Base-by-base conservation (phyloP, 331 rosid genomes). In the Pyracantha coccinea region DNA sequence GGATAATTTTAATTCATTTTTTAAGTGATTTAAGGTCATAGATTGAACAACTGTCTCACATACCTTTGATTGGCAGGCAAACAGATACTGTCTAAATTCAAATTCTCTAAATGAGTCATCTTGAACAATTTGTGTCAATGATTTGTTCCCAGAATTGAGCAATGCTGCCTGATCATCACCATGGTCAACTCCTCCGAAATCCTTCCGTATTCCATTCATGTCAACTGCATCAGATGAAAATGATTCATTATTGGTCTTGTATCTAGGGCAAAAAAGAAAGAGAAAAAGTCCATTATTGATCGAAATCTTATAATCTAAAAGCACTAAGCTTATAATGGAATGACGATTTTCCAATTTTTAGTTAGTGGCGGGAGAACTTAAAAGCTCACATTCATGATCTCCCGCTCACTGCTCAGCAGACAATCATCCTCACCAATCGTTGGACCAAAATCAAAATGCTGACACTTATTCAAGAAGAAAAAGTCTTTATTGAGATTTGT, bases 31-130 rank as follows among this genome's bases (percentile, higher is more conserved):
- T 52, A 17, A 7, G 64, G 74, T 68, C 50, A 64, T 19, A 78
- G 57, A 38, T 64, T n/a, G 24, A 78, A 5, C n/a, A 54, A 71
- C 44, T 52, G 84, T 78, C 28, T 67, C 68, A 55, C 85, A 71
- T 76, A 95, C 99, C 99, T 91, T 92, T 78, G 98, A 79, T 81
- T 89, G 97, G 78, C 98, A 90, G 80, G 98, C 85, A 83, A 95
- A 92, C 33, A 95, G 89, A 89, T 95, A 95, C 79, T 95, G 99
- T 84, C 96, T 81, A 85, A 95, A 92, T 78, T 95, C 99, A 82
- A 95, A 95, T 82, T 95, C 99, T 89, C 98, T 82, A 80, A 95
- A 92, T 8, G 97, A 90, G 78, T 92, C 99, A 68, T 95, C 99
- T 85, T 89, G 99, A 80, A 90, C 91, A 66, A 95, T 95, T 80